These are phyloP conservation scores for Takashimella koratensis DNA, from an alignment of 1,284 basidiomycete species.

Conservation along the genomic window DNA sequence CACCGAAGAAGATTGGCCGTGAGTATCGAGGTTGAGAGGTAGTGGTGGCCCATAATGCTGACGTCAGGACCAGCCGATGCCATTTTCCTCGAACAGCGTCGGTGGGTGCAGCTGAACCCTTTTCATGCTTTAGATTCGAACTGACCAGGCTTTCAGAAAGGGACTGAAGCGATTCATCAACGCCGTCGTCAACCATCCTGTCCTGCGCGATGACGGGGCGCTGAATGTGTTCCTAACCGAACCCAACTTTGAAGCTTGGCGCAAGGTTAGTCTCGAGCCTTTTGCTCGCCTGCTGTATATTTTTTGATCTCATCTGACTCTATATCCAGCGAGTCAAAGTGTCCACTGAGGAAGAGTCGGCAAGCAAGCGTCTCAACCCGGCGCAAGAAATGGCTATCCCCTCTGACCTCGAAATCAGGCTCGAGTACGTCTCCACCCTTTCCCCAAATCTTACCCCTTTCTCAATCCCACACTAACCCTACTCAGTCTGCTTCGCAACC, in stretches of 20 bases:
- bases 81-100: slow-evolving; percentile 79
- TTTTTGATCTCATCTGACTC: background rate
- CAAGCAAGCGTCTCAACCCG: slow-evolving; percentile 70
- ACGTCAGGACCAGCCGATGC: slow-evolving; percentile 62
- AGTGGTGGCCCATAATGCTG: background rate
- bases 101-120: slow-evolving; percentile 50
- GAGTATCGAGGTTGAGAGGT: slow-evolving; percentile 42
- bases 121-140: too few species aligned
- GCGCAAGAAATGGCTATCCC: slow-evolving; percentile 89
- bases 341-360: slow-evolving; percentile 80
- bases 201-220: slow-evolving; percentile 79
- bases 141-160: slow-evolving; percentile 58
- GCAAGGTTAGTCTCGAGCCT: slow-evolving; percentile 57
- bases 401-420: slow-evolving; percentile 81
- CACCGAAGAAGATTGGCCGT: slow-evolving; percentile 87
- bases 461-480: background rate
- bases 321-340: slow-evolving; percentile 39
- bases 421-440: slow-evolving; percentile 56
- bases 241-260: slow-evolving; percentile 76
- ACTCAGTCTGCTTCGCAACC: slow-evolving; percentile 63
- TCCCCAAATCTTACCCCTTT: slow-evolving; percentile 1
- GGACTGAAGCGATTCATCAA: slow-evolving; percentile 77
- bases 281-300: background rate
- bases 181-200: slow-evolving; percentile 81
- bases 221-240: slow-evolving; percentile 76